phyloP scores from a whole-genome alignment of 2,329 filamentous ascomycete species.

The Fusarium decemcellulare region DNA sequence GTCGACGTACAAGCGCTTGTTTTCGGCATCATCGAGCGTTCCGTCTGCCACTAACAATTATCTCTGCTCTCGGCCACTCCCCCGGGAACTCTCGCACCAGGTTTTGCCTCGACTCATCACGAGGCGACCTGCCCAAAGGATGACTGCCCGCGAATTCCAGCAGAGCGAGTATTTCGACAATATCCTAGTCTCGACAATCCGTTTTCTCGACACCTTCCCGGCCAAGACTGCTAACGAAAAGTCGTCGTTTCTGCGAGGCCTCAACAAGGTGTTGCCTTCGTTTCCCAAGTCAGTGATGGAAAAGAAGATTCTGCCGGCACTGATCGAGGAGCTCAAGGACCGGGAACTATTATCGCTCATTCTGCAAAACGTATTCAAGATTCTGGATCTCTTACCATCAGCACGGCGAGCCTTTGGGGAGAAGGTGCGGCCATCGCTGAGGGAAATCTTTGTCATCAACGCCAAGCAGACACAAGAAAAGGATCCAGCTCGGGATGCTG shows the following conservation, averaged over 20 bases:
- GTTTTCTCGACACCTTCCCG: slow-evolving; percentile 91
- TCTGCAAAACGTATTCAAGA: slow-evolving; percentile 92
- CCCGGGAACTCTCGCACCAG: slow-evolving; percentile 80
- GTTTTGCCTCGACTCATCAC: slow-evolving; percentile 91
- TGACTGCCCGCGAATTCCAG: slow-evolving; percentile 93
- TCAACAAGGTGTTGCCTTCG: slow-evolving; percentile 88
- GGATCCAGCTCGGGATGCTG: slow-evolving; percentile 87
- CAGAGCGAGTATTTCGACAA: slow-evolving; percentile 98
- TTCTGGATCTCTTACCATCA: slow-evolving; percentile 83
- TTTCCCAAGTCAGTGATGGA: slow-evolving; percentile 96
- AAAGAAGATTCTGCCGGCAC: slow-evolving; percentile 90
- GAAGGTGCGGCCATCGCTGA: slow-evolving; percentile 86
- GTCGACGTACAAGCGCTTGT: slow-evolving; percentile 87
- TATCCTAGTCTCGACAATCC: slow-evolving; percentile 94
- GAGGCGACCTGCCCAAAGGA: slow-evolving; percentile 85
- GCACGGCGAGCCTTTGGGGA: slow-evolving; percentile 86
- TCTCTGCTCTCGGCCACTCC: slow-evolving; percentile 83
- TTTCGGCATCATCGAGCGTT: slow-evolving; percentile 82
- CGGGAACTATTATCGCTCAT: slow-evolving; percentile 87
- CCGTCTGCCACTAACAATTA: slow-evolving; percentile 89
- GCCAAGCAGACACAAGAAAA: slow-evolving; percentile 75
- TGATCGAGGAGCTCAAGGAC: slow-evolving; percentile 96
- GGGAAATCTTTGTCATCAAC: slow-evolving; percentile 82
- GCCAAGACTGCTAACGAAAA: slow-evolving; percentile 95
- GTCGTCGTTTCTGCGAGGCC: slow-evolving; percentile 88